Base-by-base conservation (phyloP, 352 stramenopile species). In the Hyaloperonospora arabidopsidis region DNA sequence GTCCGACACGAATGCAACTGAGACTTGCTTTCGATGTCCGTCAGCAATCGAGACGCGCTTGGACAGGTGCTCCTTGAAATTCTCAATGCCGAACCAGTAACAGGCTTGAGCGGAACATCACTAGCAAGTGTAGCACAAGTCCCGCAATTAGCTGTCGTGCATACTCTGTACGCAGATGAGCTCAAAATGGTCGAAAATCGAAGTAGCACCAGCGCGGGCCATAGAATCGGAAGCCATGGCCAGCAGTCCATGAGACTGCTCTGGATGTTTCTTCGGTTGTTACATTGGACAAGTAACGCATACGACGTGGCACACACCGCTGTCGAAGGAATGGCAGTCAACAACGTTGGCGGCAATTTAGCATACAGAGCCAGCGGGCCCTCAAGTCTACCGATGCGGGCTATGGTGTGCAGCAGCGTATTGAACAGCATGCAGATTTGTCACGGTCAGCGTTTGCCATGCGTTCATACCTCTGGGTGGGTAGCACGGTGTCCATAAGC, bases 21-120 rank as follows among this genome's bases (percentile, higher is more conserved):
- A 60, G 7, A 87, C 68, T 1, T 68, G 67, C 22, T 59, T 69
- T 34, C 59, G 39, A n/a, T 68, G 45, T 0, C 51, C 29, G 29
- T 80, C 58, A 0, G 72, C 63, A 3, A 65, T 53, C 11, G 58
- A 36, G 18, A 79, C 32, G 13, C 52, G 52, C 22, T 58, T 47
- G 10, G 53, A 67, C 29, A 91, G 47, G 39, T 52, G 59, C 8
- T 55, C 60, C 71, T 90, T 88, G 46, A 87, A 84, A 2, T 67
- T 72, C 72, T 98, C 93, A 43, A 97, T 86, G 48, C 74, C 79
- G 40, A 79, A 75, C 91, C 90, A 98, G 63, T 98, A 98, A 40
- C 97, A 76, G 1, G 83, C 88, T 5, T 94, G 69, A 98, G 98
- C 14, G 95, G 93, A n/a, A 98, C 90, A 63, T 98, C 94, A 28